Evolutionary conservation across 345 rosid species (phyloP).

Genomic region (Physaria fendleri): DNA sequence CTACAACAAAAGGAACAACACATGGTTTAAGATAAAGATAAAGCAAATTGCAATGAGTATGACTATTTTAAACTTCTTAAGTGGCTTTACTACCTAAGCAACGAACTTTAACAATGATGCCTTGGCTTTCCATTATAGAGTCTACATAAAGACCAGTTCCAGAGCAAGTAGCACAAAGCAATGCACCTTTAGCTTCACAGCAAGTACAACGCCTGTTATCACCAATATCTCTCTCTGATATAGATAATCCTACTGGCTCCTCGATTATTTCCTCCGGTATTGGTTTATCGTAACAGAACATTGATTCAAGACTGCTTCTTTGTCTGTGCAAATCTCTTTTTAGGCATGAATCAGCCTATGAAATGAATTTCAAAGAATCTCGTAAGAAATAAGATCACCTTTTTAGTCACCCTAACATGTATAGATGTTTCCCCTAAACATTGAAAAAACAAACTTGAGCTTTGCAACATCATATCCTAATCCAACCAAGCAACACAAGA

Average conservation of each 20-base stretch:
- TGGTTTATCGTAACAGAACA: slow-evolving; percentile 72
- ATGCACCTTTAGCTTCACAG: slow-evolving; percentile 87
- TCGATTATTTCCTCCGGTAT: slow-evolving; percentile 86
- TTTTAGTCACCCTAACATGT: too few species aligned
- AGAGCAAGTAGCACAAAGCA: slow-evolving; percentile 78
- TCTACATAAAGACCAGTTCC: slow-evolving; percentile 88
- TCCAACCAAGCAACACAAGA: not conserved
- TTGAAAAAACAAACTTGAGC: not conserved
- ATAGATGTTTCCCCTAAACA: not conserved
- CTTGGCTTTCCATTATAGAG: slow-evolving; percentile 92
- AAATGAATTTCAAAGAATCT: not conserved
- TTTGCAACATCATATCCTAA: not conserved
- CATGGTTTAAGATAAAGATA: not conserved
- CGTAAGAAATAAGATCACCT: not conserved
- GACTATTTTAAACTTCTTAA: too few species aligned
- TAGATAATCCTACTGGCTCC: slow-evolving; percentile 66
- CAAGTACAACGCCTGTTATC: slow-evolving; percentile 40
- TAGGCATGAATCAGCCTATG: slow-evolving; percentile 50
- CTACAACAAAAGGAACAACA: slow-evolving; percentile 33
- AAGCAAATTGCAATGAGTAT: not conserved
- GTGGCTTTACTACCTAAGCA: slow-evolving; percentile 74
- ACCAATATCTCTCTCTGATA: slow-evolving; percentile 64
- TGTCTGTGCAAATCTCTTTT: slow-evolving; percentile 39
- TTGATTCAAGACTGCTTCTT: slow-evolving; percentile 52
- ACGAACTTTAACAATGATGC: slow-evolving; percentile 88